Conservation (phyloP, 2,329 filamentous ascomycete genomes). For the Claviceps sp. region DNA sequence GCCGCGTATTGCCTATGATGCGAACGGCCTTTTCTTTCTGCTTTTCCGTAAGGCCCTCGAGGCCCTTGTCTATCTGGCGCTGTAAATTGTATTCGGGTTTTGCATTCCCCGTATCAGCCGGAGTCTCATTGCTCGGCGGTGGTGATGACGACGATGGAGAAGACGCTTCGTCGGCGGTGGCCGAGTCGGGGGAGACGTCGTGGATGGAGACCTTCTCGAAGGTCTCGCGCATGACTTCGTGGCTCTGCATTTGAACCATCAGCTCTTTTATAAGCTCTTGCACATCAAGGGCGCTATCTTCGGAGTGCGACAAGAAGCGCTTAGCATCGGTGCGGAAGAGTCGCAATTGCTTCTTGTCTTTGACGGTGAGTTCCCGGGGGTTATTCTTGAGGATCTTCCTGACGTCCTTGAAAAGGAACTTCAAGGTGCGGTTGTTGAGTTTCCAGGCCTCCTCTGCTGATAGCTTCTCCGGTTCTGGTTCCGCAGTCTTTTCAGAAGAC, state of each 20-base stretch:
- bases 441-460: conserved; percentile 13
- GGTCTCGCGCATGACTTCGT: conserved; percentile 17
- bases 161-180: conserved; percentile 7
- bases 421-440: conserved; percentile 14
- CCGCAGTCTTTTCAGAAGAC: not conserved
- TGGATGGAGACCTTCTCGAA: conserved; percentile 18
- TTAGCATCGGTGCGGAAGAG: conserved; percentile 54
- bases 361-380: conserved; percentile 43
- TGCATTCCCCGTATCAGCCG: not conserved
- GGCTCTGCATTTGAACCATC: conserved; percentile 19
- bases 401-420: conserved; percentile 18
- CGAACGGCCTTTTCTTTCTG: conserved; percentile 19
- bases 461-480: conserved; percentile 7
- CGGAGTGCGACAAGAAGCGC: conserved; percentile 37
- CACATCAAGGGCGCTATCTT: conserved; percentile 16
- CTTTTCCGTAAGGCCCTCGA: conserved; percentile 19
- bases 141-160: conserved; percentile 4
- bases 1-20: conserved; percentile 20
- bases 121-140: not conserved
- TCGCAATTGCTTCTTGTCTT: conserved; percentile 64
- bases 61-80: conserved; percentile 20
- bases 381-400: conserved; percentile 27
- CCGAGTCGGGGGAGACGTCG: not conserved
- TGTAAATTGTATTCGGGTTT: conserved; percentile 16
- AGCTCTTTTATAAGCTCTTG: conserved; percentile 20